A percentile compares a stretch with the other conserved stretches of the same genome.
phyloP scores from a whole-genome alignment of 148 eudicot species.

The Amaranthus palmeri region DNA sequence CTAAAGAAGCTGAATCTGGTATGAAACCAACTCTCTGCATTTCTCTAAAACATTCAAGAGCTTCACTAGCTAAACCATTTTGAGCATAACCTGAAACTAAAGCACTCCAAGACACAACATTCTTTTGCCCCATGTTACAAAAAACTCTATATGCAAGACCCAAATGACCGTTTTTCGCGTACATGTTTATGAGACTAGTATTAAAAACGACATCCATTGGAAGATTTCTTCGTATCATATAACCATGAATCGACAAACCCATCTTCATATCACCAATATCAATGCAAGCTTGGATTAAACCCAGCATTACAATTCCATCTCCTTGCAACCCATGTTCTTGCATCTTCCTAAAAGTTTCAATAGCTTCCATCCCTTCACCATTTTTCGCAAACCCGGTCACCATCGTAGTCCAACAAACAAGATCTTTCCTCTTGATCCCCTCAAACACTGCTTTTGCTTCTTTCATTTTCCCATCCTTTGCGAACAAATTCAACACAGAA shows the following conservation, averaged over 20 bases:
- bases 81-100: conserved; percentile 67
- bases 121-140: conserved; percentile 38
- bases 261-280: conserved; percentile 39
- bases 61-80: conserved; percentile 51
- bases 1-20: conserved; percentile 52
- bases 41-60: conserved; percentile 45
- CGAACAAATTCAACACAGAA: conserved; percentile 54
- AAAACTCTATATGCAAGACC: conserved; percentile 45
- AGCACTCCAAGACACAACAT: conserved; percentile 60
- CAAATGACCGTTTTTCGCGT: conserved; percentile 54
- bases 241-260: conserved; percentile 60
- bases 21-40: conserved; percentile 56
- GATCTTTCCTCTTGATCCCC: conserved; percentile 43
- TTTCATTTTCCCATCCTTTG: conserved; percentile 57
- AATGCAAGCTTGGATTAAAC: conserved; percentile 59
- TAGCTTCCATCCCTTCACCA: conserved; percentile 44
- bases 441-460: conserved; percentile 52
- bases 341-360: conserved; percentile 43
- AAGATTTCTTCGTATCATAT: conserved; percentile 46
- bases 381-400: conserved; percentile 52
- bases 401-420: conserved; percentile 67
- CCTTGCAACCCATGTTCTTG: conserved; percentile 42
- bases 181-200: conserved; percentile 71
- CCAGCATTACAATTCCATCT: conserved; percentile 62
- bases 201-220: conserved; percentile 39